Conservation (phyloP, 2,329 filamentous ascomycete genomes). For the Rhynchosporium graminicola region DNA sequence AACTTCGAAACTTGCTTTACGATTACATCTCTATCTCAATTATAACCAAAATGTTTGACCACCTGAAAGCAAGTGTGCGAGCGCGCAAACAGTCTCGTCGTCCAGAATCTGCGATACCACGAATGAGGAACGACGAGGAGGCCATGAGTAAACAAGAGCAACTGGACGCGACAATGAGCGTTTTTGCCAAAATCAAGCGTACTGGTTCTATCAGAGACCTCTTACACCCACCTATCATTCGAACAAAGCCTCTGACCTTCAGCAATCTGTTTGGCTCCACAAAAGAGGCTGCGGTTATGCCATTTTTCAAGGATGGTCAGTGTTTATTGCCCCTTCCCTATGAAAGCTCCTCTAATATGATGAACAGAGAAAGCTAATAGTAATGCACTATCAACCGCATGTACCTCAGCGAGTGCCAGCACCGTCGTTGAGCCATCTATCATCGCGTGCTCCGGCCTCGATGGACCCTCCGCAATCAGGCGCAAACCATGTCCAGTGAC, state of each 20-base stretch:
- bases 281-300: not conserved
- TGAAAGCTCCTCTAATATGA: not conserved
- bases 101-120: conserved; percentile 12
- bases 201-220: conserved; percentile 18
- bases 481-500: conserved; percentile 13
- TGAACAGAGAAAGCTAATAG: not conserved
- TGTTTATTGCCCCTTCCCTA: not conserved
- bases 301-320: conserved; percentile 6
- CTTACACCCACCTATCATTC: conserved; percentile 13
- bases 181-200: conserved; percentile 13
- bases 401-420: not conserved
- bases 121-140: conserved; percentile 11
- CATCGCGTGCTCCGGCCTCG: not conserved
- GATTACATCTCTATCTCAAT: not conserved
- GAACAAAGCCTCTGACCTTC: conserved; percentile 18
- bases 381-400: not conserved
- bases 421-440: not conserved
- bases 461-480: not conserved
- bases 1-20: not conserved
- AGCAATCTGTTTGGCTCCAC: conserved; percentile 9
- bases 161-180: conserved; percentile 18
- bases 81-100: conserved; percentile 10
- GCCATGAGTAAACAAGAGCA: conserved; percentile 13
- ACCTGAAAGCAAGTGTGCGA: conserved; percentile 11
- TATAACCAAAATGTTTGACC: conserved; percentile 4